Conservation (phyloP, 2,329 filamentous ascomycete genomes). For the Exophiala spinifera region DNA sequence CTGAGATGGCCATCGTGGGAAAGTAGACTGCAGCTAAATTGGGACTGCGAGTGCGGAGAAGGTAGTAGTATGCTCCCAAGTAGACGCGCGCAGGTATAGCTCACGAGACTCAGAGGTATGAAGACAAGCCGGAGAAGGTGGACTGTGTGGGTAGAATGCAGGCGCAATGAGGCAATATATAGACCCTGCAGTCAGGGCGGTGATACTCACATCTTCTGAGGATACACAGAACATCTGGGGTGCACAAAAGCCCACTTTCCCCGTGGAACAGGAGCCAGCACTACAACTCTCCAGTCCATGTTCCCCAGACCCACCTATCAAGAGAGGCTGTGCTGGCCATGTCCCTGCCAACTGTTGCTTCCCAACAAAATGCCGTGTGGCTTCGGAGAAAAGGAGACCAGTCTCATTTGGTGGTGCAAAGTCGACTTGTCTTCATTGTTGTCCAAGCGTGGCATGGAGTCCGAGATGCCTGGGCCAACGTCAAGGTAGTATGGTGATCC, state of each 20-base stretch:
- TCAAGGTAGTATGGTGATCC: background rate
- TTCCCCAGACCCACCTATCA: constrained; percentile 14
- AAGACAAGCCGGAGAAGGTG: background rate
- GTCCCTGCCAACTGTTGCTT: background rate
- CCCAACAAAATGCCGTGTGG: background rate
- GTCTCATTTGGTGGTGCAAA: background rate
- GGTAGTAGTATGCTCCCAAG: background rate
- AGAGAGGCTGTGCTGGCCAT: constrained; percentile 3
- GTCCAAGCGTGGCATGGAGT: background rate
- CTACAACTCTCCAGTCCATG: constrained; percentile 13
- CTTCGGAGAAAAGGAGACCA: constrained; percentile 13
- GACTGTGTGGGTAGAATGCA: background rate
- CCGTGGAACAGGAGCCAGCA: constrained; percentile 7
- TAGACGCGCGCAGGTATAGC: background rate
- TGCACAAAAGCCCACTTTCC: constrained; percentile 9
- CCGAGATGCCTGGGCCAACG: background rate
- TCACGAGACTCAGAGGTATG: background rate
- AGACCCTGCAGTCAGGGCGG: background rate
- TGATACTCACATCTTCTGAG: constrained; percentile 9
- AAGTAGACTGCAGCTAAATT: background rate
- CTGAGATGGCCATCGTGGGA: constrained; percentile 9
- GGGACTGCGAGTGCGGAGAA: background rate
- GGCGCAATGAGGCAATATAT: constrained; percentile 15
- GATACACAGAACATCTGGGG: background rate
- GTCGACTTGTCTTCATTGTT: background rate